Conservation (phyloP, 2,329 filamentous ascomycete genomes). For the Hymenoscyphus occultus region DNA sequence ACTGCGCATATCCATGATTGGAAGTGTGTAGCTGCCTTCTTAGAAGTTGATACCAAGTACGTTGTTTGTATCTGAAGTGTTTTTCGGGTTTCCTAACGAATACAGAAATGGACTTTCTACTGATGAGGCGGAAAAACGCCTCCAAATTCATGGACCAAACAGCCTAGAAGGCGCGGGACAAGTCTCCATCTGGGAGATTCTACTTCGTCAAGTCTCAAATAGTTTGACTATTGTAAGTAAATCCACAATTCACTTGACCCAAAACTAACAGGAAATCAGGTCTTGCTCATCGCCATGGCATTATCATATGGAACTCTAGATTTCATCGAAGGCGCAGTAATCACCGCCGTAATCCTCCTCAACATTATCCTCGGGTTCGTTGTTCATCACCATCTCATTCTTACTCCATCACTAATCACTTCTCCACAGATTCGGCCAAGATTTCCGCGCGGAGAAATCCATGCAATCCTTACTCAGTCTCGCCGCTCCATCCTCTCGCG, state of each 20-base stretch:
- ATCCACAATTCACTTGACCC: slow-evolving; percentile 7
- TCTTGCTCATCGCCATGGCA: slow-evolving; percentile 73
- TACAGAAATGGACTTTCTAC: slow-evolving; percentile 59
- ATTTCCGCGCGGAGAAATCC: slow-evolving; percentile 59
- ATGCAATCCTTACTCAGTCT: slow-evolving; percentile 50
- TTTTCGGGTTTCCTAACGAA: not conserved
- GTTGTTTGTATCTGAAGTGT: slow-evolving; percentile 19
- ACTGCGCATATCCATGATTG: slow-evolving; percentile 33
- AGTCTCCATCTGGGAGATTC: slow-evolving; percentile 70
- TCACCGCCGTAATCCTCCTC: slow-evolving; percentile 61
- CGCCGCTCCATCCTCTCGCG: slow-evolving; percentile 52
- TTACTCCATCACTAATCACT: slow-evolving; percentile 26
- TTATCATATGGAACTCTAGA: slow-evolving; percentile 63
- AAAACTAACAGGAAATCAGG: slow-evolving; percentile 42
- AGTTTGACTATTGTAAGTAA: slow-evolving; percentile 63
- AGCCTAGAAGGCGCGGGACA: slow-evolving; percentile 68
- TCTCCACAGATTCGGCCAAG: slow-evolving; percentile 49
- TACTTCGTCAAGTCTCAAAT: slow-evolving; percentile 74
- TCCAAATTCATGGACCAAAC: slow-evolving; percentile 66
- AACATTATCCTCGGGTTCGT: slow-evolving; percentile 62
- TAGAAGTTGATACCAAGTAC: slow-evolving; percentile 23
- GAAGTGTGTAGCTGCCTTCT: slow-evolving; percentile 28
- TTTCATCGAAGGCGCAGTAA: slow-evolving; percentile 61
- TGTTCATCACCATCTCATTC: not conserved
- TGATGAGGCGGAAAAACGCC: slow-evolving; percentile 61